A percentile compares a stretch with the other conserved stretches of the same genome.
phyloP scores from a whole-genome alignment of 805 yeast genomes.

The Schizosaccharomyces japonicus region DNA sequence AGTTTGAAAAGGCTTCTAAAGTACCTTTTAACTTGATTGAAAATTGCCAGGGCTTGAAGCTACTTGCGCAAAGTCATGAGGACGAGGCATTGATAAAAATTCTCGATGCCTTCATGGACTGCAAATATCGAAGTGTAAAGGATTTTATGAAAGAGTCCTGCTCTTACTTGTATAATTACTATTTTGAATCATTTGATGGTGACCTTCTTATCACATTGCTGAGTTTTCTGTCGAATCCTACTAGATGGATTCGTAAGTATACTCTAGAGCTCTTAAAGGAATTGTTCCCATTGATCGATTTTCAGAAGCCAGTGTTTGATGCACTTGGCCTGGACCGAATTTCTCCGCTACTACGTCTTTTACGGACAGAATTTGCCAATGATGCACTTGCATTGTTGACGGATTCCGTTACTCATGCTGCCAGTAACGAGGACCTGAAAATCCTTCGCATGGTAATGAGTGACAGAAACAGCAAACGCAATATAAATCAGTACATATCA shows the following conservation, averaged over 20 bases:
- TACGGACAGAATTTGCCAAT: constrained; percentile 67
- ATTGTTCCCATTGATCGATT: constrained; percentile 53
- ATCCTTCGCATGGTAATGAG: background rate
- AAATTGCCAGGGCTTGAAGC: background rate
- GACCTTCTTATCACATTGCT: constrained; percentile 50
- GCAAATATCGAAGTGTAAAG: constrained; percentile 65
- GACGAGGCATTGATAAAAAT: background rate
- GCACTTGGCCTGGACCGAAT: constrained; percentile 90
- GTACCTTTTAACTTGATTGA: background rate
- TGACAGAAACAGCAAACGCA: background rate
- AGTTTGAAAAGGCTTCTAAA: background rate
- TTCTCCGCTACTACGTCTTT: constrained; percentile 60
- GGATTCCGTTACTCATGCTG: constrained; percentile 62
- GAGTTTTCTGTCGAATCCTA: constrained; percentile 56
- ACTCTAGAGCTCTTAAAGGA: constrained; percentile 53
- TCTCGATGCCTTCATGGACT: constrained; percentile 41
- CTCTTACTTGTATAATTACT: constrained; percentile 37
- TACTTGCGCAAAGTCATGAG: background rate
- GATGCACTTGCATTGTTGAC: constrained; percentile 77
- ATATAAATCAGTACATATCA: constrained; percentile 55
- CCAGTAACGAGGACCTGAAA: constrained; percentile 74
- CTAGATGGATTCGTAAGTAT: constrained; percentile 58
- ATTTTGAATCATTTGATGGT: constrained; percentile 53
- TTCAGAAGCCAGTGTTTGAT: constrained; percentile 50
- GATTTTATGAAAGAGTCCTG: constrained; percentile 71